Evolutionary conservation across 257 asterid genomes (phyloP), one percentile per base, ranked within the genome.

Genomic region (Plantago elongata): DNA sequence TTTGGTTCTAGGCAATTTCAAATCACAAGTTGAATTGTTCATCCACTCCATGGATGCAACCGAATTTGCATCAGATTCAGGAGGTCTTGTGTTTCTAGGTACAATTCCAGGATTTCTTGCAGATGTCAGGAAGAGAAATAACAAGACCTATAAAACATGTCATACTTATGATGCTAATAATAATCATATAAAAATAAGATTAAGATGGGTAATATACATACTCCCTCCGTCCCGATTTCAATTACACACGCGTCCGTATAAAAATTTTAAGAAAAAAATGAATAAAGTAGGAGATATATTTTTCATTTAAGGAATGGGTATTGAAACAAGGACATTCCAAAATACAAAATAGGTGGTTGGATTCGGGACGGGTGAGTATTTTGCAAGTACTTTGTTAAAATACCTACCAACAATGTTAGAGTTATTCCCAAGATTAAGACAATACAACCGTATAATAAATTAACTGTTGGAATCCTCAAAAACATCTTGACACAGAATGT

Each of bases 1-100:
- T 69, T 84, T 87, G 3, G 88, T 79, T 62, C 86, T 64, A 5
- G 97, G 97, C 58, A 85, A 77, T 68, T 65, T 84, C 69, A 81
- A 54, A 76, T 78, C 83, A 52, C 95, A 88, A 47, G 90, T 80
- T 72, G 80, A 72, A 63, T 85, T 89, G 55, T 80, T 81, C 67
- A 81, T 81, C 95, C 97, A 87, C 74, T 90, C 97, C 88, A 81
- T 78, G 5, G 95, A 90, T 66, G 93, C 84, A 45, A 83, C 79
- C 72, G 59, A 54, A 29, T 18, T 18, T 14, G 59, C 29, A 54
- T 11, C 86, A 13, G 63, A 66, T 38, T 88, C 97, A 1, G 95
- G 95, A 61, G 96, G 87, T 14, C 57, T 81, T 49, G 63, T 42
- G 57, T 76, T 87, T 68, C 97, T 72, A 30, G 93, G 92, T 45